These are phyloP conservation scores for Venturia asperata DNA, from an alignment of 2,329 filamentous ascomycete species.

Conservation along the genomic window DNA sequence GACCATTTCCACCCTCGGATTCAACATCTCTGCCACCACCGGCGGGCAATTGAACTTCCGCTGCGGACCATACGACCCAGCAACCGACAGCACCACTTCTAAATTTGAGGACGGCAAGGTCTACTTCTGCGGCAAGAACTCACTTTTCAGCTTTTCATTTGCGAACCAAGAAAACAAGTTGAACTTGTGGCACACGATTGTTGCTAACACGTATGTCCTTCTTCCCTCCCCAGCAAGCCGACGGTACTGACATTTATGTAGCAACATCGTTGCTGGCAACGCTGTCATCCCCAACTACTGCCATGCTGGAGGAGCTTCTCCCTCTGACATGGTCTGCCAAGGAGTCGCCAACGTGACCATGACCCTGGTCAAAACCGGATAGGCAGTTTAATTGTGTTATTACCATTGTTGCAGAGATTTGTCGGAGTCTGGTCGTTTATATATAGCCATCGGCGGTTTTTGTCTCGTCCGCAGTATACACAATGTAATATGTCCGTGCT, in stretches of 20 bases:
- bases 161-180: constrained; percentile 11
- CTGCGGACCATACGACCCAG: constrained; percentile 14
- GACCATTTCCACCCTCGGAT: constrained; percentile 14
- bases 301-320: neutral
- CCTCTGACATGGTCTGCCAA: neutral
- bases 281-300: neutral
- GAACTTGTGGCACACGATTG: constrained; percentile 11
- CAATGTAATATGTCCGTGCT: too few species aligned
- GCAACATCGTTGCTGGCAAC: neutral
- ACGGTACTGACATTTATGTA: neutral
- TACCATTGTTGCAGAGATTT: neutral
- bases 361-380: neutral
- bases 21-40: constrained; percentile 16
- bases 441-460: too few species aligned
- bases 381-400: neutral
- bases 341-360: neutral
- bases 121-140: constrained; percentile 17
- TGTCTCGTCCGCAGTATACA: too few species aligned
- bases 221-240: too few species aligned
- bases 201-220: neutral
- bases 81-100: neutral
- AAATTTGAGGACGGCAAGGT: constrained; percentile 12
- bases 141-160: constrained; percentile 16
- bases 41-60: constrained; percentile 15
- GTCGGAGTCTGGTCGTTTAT: too few species aligned